phyloP scores from a whole-genome alignment of 768 basidiomycete genomes.

The Serendipita sp. region DNA sequence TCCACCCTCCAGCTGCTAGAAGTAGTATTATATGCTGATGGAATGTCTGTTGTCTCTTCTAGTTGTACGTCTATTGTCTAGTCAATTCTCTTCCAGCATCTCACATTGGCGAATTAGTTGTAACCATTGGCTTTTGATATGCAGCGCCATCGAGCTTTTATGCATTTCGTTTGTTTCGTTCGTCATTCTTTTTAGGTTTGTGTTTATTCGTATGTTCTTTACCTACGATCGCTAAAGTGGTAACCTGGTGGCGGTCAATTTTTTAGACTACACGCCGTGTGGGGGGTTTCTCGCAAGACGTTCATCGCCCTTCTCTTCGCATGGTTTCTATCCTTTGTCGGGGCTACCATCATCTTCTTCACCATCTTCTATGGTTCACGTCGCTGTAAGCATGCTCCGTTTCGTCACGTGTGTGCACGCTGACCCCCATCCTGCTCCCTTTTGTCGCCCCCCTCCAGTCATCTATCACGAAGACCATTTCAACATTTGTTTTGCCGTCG shows the following conservation, averaged over 20 bases:
- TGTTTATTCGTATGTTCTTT: not conserved
- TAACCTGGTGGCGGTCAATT: not conserved
- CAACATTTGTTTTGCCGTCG: slow-evolving; percentile 1
- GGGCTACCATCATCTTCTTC: not conserved
- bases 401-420: not conserved
- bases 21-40: no score
- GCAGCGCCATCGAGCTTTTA: not conserved
- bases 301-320: not conserved
- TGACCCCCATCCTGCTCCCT: not conserved
- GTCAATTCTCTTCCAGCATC: not conserved
- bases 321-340: not conserved
- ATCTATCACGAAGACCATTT: not conserved
- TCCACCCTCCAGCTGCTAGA: not conserved
- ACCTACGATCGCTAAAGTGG: no score
- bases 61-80: not conserved
- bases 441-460: not conserved
- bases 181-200: not conserved
- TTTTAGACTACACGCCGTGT: not conserved
- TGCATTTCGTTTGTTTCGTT: slow-evolving; percentile 2
- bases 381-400: not conserved
- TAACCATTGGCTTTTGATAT: not conserved
- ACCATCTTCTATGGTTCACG: not conserved
- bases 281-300: not conserved
- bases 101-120: not conserved
- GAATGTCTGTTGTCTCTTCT: not conserved